These are phyloP conservation scores for Alternaria sp. DNA, from an alignment of 2,329 filamentous ascomycete species.

Conservation along the genomic window DNA sequence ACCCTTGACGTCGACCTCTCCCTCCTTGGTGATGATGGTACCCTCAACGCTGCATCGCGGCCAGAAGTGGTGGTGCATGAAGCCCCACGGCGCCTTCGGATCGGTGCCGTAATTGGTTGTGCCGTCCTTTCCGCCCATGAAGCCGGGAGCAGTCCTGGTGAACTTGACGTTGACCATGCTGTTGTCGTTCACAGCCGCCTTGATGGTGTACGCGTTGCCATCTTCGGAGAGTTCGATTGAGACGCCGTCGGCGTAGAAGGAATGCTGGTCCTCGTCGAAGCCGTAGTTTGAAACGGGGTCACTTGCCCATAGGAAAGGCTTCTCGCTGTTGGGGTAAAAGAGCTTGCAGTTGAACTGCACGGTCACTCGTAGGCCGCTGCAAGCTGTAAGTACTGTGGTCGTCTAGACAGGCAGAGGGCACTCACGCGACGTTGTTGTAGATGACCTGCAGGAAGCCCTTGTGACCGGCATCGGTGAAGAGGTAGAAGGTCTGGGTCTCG, in stretches of 20 bases:
- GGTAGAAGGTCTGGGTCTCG: constrained; percentile 95
- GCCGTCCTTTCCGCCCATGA: constrained; percentile 84
- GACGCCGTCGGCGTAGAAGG: constrained; percentile 86
- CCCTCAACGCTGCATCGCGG: constrained; percentile 84
- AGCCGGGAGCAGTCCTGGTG: constrained; percentile 78
- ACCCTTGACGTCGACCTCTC: constrained; percentile 82
- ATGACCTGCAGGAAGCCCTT: constrained; percentile 88
- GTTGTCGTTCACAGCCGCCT: constrained; percentile 82
- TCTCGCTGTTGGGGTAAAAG: constrained; percentile 76
- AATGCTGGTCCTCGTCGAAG: constrained; percentile 83
- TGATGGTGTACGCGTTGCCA: constrained; percentile 83
- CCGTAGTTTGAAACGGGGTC: constrained; percentile 79
- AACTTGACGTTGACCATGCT: constrained; percentile 88
- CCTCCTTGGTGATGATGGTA: constrained; percentile 81
- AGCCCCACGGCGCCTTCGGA: constrained; percentile 84
- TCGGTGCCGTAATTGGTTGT: constrained; percentile 88
- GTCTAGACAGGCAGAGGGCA: constrained; percentile 16
- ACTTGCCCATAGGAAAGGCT: constrained; percentile 83
- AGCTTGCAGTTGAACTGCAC: constrained; percentile 95
- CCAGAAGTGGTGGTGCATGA: constrained; percentile 94
- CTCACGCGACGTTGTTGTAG: constrained; percentile 94
- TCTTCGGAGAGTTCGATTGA: constrained; percentile 87
- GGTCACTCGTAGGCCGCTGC: constrained; percentile 86
- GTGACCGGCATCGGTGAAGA: constrained; percentile 79
- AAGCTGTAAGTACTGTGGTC: constrained; percentile 27